These are phyloP conservation scores for Aciculosporium take DNA, from an alignment of 2,329 filamentous ascomycete species.

Conservation along the genomic window DNA sequence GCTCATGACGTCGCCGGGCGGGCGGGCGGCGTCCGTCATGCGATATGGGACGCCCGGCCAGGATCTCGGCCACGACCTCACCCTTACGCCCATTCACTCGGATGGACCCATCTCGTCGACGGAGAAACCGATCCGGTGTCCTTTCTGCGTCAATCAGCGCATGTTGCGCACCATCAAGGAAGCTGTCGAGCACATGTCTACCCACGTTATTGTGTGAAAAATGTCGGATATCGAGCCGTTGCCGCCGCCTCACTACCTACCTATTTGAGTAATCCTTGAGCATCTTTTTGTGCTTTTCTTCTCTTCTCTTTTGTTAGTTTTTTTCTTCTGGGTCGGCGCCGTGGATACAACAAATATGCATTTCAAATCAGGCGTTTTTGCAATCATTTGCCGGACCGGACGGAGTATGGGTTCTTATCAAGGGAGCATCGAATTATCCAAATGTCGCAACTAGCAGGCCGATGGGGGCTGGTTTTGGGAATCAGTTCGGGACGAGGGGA, in stretches of 20 bases:
- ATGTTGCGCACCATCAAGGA: conserved; percentile 48
- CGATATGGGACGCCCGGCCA: conserved; percentile 22
- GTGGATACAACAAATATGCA: neutral
- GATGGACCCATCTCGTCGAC: conserved; percentile 29
- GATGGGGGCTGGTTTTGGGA: no score
- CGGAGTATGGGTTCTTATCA: no score
- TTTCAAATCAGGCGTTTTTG: neutral
- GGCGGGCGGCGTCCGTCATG: conserved; percentile 17
- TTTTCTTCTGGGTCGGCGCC: neutral
- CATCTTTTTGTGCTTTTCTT: neutral
- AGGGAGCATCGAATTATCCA: no score
- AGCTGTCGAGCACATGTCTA: conserved; percentile 47
- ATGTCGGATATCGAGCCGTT: neutral
- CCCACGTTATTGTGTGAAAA: conserved; percentile 40
- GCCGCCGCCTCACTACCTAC: neutral
- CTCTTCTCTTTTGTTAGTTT: neutral
- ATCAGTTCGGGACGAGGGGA: no score
- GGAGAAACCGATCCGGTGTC: conserved; percentile 40
- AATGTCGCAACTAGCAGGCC: no score
- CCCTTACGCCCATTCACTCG: conserved; percentile 40
- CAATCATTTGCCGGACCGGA: no score
- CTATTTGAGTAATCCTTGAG: no score
- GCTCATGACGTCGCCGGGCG: conserved; percentile 20
- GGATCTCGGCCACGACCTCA: conserved; percentile 28
- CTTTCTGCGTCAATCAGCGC: conserved; percentile 46